Percentiles rank a stretch among this genome's conserved stretches.
Evolutionary conservation across 2,329 filamentous ascomycete species (phyloP).

Genomic region (Neofusicoccum kwambonambiense): DNA sequence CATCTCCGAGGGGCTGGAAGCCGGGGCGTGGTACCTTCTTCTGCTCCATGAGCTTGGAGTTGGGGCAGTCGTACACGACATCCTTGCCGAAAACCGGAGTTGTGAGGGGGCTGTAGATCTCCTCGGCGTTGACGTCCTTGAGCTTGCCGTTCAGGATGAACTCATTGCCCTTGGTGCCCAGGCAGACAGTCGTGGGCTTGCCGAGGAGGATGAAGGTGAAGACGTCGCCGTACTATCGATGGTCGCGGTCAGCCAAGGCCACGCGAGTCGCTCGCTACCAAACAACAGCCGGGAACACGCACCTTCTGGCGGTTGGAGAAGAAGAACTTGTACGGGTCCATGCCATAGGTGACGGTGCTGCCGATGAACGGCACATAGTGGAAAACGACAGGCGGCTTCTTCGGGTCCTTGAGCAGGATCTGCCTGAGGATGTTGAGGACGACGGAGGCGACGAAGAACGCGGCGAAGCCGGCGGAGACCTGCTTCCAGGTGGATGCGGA

Average conservation of each 20-base stretch:
- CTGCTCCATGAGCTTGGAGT: constrained; percentile 92
- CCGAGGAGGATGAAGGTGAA: constrained; percentile 88
- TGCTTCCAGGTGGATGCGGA: constrained; percentile 45
- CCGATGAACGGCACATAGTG: constrained; percentile 72
- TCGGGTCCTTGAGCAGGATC: constrained; percentile 75
- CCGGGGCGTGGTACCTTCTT: constrained; percentile 67
- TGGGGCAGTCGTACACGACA: constrained; percentile 89
- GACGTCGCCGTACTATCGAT: constrained; percentile 72
- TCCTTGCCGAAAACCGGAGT: constrained; percentile 75
- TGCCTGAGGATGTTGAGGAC: constrained; percentile 78
- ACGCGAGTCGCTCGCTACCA: not conserved
- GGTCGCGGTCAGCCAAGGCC: constrained; percentile 4
- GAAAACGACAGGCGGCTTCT: constrained; percentile 63
- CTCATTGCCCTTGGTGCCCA: constrained; percentile 81
- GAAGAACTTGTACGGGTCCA: constrained; percentile 91
- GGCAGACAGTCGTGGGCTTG: constrained; percentile 82
- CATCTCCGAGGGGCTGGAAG: not conserved
- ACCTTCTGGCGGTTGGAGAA: constrained; percentile 71
- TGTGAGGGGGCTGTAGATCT: constrained; percentile 78
- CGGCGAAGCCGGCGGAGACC: constrained; percentile 43
- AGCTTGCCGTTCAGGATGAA: constrained; percentile 90
- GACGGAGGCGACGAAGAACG: constrained; percentile 58
- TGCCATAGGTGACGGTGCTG: constrained; percentile 90
- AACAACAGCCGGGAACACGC: constrained; percentile 19
- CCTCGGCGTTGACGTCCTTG: constrained; percentile 85